Percentiles rank a stretch among this genome's conserved stretches.
Evolutionary conservation across 495 filamentous ascomycete genomes (phyloP).

Genomic region (Xylaria bambusicola): DNA sequence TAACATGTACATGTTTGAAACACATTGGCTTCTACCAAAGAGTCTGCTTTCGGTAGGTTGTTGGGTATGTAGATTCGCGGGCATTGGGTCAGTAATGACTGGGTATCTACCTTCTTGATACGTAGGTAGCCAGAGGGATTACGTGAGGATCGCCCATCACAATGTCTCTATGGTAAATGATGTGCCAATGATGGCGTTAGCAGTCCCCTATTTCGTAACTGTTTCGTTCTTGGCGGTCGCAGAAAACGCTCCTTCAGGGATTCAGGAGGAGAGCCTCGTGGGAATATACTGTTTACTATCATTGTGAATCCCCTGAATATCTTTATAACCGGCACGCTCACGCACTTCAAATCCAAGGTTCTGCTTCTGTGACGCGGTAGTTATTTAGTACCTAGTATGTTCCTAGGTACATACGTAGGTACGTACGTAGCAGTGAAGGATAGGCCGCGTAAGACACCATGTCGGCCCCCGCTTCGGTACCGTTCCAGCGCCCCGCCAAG

Average conservation of each 20-base stretch:
- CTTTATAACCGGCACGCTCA: too few species aligned
- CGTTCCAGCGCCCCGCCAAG: background rate
- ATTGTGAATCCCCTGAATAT: constrained; percentile 1
- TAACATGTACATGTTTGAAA: too few species aligned
- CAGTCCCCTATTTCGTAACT: background rate
- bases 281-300: background rate
- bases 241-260: background rate
- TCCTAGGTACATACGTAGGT: too few species aligned
- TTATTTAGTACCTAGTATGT: too few species aligned
- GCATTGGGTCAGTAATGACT: too few species aligned
- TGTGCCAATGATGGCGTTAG: background rate
- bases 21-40: too few species aligned
- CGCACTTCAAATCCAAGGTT: too few species aligned
- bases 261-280: background rate
- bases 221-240: background rate
- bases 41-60: too few species aligned
- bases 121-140: too few species aligned
- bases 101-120: too few species aligned
- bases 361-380: too few species aligned
- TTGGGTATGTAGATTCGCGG: too few species aligned
- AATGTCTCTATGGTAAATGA: background rate
- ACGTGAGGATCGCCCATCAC: background rate
- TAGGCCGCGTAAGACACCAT: constrained; percentile 4
- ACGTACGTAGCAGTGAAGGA: background rate
- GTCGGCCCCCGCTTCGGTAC: background rate